Percentiles rank a stretch among this genome's conserved stretches.
Evolutionary conservation across 1,139 yeast species (phyloP).

Genomic region (Hyphopichia fennica): DNA sequence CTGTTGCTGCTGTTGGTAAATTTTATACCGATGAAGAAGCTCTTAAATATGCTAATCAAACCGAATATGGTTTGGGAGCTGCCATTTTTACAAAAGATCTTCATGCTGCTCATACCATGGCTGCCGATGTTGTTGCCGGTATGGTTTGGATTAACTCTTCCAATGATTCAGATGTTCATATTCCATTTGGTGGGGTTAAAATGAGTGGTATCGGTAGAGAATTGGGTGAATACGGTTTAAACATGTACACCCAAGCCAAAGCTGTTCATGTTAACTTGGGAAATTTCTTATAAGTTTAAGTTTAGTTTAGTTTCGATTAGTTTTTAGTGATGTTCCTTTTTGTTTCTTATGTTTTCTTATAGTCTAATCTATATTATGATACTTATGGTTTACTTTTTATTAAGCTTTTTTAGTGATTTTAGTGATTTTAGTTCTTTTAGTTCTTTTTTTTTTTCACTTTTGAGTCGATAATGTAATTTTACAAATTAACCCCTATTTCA

Average conservation of each 20-base stretch:
- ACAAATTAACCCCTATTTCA: not conserved
- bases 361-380: too few species aligned
- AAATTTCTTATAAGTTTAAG: constrained; percentile 17
- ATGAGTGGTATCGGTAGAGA: constrained; percentile 88
- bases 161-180: constrained; percentile 70
- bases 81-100: constrained; percentile 72
- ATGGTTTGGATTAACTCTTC: constrained; percentile 66
- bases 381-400: too few species aligned
- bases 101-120: constrained; percentile 44
- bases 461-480: not conserved
- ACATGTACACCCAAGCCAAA: constrained; percentile 75
- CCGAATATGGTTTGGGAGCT: constrained; percentile 63
- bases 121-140: constrained; percentile 49
- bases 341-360: too few species aligned
- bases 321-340: too few species aligned
- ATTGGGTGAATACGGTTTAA: constrained; percentile 79
- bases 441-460: too few species aligned
- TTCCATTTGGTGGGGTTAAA: constrained; percentile 82
- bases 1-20: constrained; percentile 55
- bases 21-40: constrained; percentile 56
- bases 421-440: too few species aligned
- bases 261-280: constrained; percentile 72
- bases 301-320: too few species aligned
- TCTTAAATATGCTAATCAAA: constrained; percentile 48
- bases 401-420: too few species aligned